Conservation (phyloP, 371 early-diverging fungal genomes). For the Capniomyces stellatus region DNA sequence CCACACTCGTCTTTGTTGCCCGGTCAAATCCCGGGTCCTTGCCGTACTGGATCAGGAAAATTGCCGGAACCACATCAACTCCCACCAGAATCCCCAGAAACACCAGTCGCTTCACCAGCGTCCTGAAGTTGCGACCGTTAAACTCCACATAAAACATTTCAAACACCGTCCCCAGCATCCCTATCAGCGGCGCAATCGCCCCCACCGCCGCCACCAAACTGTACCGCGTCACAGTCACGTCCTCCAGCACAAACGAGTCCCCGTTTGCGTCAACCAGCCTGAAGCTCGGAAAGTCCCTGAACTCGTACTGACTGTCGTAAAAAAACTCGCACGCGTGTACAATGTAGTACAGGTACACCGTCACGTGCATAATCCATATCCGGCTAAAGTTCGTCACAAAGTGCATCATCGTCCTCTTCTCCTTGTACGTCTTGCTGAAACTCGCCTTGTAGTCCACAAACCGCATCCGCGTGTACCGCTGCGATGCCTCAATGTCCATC, state of each 20-base stretch:
- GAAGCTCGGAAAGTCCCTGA: slow-evolving; percentile 10
- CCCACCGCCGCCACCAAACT: slow-evolving; percentile 57
- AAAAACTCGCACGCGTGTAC: slow-evolving; percentile 50
- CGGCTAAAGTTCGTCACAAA: slow-evolving; percentile 69
- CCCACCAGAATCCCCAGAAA: slow-evolving; percentile 38
- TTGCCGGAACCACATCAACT: slow-evolving; percentile 44
- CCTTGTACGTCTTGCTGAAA: slow-evolving; percentile 71
- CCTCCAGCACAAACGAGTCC: slow-evolving; percentile 15
- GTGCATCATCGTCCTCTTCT: slow-evolving; percentile 71
- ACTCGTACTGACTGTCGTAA: slow-evolving; percentile 29
- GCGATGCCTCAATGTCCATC: slow-evolving; percentile 34
- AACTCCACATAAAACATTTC: slow-evolving; percentile 51
- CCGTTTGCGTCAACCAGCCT: slow-evolving; percentile 12
- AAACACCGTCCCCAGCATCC: slow-evolving; percentile 41
- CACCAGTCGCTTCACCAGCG: slow-evolving; percentile 36
- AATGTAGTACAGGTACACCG: slow-evolving; percentile 65
- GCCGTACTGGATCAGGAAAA: slow-evolving; percentile 32
- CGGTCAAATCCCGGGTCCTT: slow-evolving; percentile 19
- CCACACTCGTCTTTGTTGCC: slow-evolving; percentile 7
- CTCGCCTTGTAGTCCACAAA: slow-evolving; percentile 51
- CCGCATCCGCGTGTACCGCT: slow-evolving; percentile 41
- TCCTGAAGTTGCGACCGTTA: slow-evolving; percentile 36
- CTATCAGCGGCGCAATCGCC: slow-evolving; percentile 43
- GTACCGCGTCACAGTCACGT: slow-evolving; percentile 24
- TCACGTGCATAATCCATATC: slow-evolving; percentile 72